Conservation (phyloP, 257 asterid genomes). For the Salvia miltiorrhiza region DNA sequence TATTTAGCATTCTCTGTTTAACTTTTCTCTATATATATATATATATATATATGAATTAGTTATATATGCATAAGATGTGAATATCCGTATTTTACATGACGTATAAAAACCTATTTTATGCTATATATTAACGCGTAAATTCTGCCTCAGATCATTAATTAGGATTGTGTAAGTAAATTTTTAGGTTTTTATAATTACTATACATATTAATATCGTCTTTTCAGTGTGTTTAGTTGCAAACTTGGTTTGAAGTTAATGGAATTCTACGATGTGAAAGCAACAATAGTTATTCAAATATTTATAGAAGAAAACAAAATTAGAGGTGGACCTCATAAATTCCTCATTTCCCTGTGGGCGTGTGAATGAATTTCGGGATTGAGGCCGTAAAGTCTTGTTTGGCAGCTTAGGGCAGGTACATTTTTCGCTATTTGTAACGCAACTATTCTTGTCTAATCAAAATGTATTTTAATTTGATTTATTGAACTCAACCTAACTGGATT, state of each 20-base stretch:
- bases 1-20: too few relatives aligned
- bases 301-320: neutral
- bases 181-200: too few relatives aligned
- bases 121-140: too few relatives aligned
- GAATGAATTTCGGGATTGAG: neutral
- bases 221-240: too few relatives aligned
- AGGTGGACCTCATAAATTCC: neutral
- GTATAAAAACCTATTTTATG: too few relatives aligned
- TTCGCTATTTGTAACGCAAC: neutral
- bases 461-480: conserved; percentile 14
- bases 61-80: too few relatives aligned
- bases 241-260: neutral
- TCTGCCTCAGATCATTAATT: too few relatives aligned
- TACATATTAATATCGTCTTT: too few relatives aligned
- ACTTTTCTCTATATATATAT: too few relatives aligned
- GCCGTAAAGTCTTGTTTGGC: conserved; percentile 17
- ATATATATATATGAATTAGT: too few relatives aligned
- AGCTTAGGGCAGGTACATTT: neutral
- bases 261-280: neutral
- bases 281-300: neutral
- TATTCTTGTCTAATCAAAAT: neutral
- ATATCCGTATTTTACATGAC: too few relatives aligned
- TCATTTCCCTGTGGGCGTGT: neutral
- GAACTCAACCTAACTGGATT: neutral
- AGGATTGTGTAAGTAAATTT: too few relatives aligned